Evolutionary conservation across 2,329 filamentous ascomycete species (phyloP), one percentile per base, ranked within the genome.

Genomic region (Venturia asperata): DNA sequence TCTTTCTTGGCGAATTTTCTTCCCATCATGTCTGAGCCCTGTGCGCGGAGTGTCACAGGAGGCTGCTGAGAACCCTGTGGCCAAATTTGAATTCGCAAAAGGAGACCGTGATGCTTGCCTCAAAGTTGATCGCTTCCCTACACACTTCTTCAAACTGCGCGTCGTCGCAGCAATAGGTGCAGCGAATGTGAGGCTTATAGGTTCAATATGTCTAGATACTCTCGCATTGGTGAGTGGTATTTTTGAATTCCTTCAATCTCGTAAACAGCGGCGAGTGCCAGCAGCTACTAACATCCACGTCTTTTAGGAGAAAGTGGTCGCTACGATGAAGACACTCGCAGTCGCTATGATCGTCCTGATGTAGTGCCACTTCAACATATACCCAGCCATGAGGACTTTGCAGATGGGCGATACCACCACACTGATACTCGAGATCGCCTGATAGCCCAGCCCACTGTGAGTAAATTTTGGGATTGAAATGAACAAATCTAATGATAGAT

Each of bases 401-500:
- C 60, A 7, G 60, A 39, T 43, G 60, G 43, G 6, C 60, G 30
- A 43, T 21, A 37, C 17, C 11, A 37, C 60, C 43, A 62, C 27
- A 30, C 24, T 11, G 60, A 62, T 39, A 27, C 19, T 15, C 39
- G 37, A 24, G 60, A 62, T 62, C 60, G 60, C 24, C 37, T 62
- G 13, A 19, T 37, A 30, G 60, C 39, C 21, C 60, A 62, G n/a
- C 60, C 60, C 5, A 43, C 60, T 13, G 60, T 62, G 37, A 43
- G 60, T 42, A 27, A 5, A 27, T 62, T 27, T 13, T 2, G 43
- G 7, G 27, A n/a, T 9, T 19, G n/a, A 27, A 19, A 39, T 15
- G n/a, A 21, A 43, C 21, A 65, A 21, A 55, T 63, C 66, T 49
- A 67, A 66, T 34, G 17, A 43, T 49, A 30, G 19, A 55, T 70